A percentile compares a stretch with the other conserved stretches of the same genome.
Evolutionary conservation across 306 rosid genomes (phyloP).

Genomic region (Cicer chorassanicum): DNA sequence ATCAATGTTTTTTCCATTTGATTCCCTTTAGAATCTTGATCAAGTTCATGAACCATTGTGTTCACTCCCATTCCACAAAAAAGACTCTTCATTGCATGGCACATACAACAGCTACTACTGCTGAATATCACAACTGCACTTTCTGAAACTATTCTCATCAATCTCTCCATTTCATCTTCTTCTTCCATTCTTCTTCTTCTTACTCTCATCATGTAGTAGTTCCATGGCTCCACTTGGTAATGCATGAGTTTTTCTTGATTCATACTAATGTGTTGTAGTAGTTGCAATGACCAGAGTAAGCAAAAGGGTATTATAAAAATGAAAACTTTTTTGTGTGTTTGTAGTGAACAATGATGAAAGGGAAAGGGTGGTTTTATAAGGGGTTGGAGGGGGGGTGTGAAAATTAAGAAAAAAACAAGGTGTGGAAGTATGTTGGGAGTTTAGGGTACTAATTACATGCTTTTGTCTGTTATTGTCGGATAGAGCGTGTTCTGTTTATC

Average conservation of each 20-base stretch:
- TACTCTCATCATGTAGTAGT: conserved; percentile 44
- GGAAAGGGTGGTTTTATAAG: conserved; percentile 30
- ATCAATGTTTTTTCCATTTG: conserved; percentile 50
- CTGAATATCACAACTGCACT: conserved; percentile 91
- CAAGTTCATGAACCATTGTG: conserved; percentile 78
- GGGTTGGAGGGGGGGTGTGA: background rate
- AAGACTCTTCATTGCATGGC: conserved; percentile 85
- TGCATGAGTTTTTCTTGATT: conserved; percentile 52
- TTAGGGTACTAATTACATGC: background rate
- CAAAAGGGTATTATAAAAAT: background rate
- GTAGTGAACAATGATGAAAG: background rate
- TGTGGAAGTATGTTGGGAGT: background rate
- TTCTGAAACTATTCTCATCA: conserved; percentile 71
- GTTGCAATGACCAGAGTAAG: background rate
- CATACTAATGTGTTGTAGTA: background rate
- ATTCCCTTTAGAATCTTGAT: conserved; percentile 55
- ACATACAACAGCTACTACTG: conserved; percentile 80
- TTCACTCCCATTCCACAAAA: conserved; percentile 93
- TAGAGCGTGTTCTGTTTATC: background rate
- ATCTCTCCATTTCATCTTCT: conserved; percentile 57
- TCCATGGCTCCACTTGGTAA: conserved; percentile 62
- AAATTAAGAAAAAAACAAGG: too few relatives aligned
- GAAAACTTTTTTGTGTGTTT: background rate
- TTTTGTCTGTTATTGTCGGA: conserved; percentile 20
- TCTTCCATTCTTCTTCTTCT: conserved; percentile 48